Conservation (phyloP, 345 rosid genomes). For the Citrus reticulata region DNA sequence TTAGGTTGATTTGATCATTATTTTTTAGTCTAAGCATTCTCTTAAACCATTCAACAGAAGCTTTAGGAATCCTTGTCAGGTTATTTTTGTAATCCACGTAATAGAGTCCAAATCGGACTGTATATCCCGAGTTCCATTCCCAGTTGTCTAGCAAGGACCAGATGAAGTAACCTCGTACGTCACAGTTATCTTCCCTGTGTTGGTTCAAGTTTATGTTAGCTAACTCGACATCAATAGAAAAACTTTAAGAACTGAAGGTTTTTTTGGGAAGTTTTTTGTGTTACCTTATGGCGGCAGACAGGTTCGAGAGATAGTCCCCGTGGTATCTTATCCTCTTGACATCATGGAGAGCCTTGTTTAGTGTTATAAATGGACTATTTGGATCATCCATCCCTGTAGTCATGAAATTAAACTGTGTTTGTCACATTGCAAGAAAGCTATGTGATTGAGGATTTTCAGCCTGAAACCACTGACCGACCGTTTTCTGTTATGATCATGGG, state of each 20-base stretch:
- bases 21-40: constrained; percentile 33
- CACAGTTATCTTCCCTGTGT: constrained; percentile 58
- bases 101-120: constrained; percentile 84
- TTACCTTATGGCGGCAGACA: constrained; percentile 87
- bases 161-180: constrained; percentile 67
- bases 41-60: constrained; percentile 76
- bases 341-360: constrained; percentile 68
- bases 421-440: not conserved
- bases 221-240: not conserved
- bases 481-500: constrained; percentile 74
- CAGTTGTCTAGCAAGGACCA: constrained; percentile 95
- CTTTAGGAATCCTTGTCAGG: constrained; percentile 78
- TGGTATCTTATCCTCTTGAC: constrained; percentile 77
- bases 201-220: not conserved
- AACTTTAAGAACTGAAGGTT: not conserved
- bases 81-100: constrained; percentile 73
- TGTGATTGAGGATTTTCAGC: not conserved
- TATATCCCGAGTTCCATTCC: constrained; percentile 96
- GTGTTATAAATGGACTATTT: constrained; percentile 47
- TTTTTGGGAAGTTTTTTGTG: not conserved
- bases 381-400: constrained; percentile 80
- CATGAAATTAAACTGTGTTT: constrained; percentile 3
- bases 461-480: constrained; percentile 50
- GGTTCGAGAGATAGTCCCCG: constrained; percentile 77
- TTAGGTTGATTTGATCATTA: constrained; percentile 7